Evolutionary conservation across 2,329 filamentous ascomycete species (phyloP).

Genomic region (Nigrospora osmanthi): DNA sequence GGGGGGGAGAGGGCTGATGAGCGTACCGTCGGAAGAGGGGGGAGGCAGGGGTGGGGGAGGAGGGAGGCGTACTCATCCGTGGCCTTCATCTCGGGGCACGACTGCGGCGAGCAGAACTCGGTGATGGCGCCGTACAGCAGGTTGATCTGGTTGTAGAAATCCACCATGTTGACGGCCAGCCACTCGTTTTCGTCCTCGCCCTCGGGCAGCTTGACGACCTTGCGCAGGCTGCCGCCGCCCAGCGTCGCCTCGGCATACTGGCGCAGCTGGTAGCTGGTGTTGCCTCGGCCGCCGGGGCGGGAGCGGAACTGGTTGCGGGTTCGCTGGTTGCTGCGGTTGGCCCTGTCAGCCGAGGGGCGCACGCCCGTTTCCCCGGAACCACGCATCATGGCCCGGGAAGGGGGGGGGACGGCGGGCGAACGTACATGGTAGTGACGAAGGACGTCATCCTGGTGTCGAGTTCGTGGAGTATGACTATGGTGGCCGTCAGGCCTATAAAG

Average conservation of each 20-base stretch:
- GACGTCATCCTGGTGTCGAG: conserved; percentile 52
- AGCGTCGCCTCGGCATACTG: conserved; percentile 98
- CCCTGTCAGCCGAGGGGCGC: conserved; percentile 14
- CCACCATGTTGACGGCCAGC: conserved; percentile 97
- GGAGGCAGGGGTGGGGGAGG: neutral
- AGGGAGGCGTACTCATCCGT: conserved; percentile 80
- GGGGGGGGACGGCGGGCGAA: neutral
- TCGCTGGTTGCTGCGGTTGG: conserved; percentile 64
- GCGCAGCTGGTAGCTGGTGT: conserved; percentile 80
- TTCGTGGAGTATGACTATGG: too few species aligned
- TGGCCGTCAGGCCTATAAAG: too few species aligned
- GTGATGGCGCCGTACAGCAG: conserved; percentile 97
- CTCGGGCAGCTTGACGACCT: conserved; percentile 94
- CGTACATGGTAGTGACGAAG: conserved; percentile 62
- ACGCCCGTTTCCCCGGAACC: conserved; percentile 7
- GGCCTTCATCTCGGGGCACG: conserved; percentile 99
- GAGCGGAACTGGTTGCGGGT: conserved; percentile 89
- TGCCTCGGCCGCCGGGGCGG: conserved; percentile 74
- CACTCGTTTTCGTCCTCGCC: conserved; percentile 97
- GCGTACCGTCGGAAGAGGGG: neutral
- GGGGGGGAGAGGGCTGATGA: conserved; percentile 3
- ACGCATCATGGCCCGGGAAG: conserved; percentile 9
- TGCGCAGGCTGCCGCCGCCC: conserved; percentile 86
- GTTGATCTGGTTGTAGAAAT: conserved; percentile 99
- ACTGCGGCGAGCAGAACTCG: conserved; percentile 95